Percentiles rank a stretch among this genome's conserved stretches.
Evolutionary conservation across 208 protist genomes (phyloP).

Genomic region (Trypanosoma avium): DNA sequence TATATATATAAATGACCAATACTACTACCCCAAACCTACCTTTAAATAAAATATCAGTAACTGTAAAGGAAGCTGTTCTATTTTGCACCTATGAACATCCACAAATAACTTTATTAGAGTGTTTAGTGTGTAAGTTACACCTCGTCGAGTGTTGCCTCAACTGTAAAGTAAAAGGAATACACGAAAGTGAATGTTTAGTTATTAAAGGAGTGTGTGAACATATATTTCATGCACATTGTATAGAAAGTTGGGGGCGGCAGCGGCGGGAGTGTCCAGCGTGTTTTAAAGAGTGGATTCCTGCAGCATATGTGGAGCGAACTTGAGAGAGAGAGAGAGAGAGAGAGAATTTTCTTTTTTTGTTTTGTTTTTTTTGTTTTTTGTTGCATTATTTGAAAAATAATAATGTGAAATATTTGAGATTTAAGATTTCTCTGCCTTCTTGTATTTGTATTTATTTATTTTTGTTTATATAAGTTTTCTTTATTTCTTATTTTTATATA

Average conservation of each 20-base stretch:
- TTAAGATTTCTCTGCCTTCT: background rate
- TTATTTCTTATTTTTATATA: constrained; percentile 10
- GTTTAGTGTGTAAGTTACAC: constrained; percentile 27
- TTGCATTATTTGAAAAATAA: no score
- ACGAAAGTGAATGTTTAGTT: constrained; percentile 25
- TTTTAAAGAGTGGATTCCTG: constrained; percentile 46
- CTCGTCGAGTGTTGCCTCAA: constrained; percentile 19
- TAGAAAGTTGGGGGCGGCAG: constrained; percentile 54
- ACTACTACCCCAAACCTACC: no score
- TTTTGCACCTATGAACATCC: constrained; percentile 23
- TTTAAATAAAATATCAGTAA: constrained; percentile 13
- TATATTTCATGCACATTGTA: constrained; percentile 75
- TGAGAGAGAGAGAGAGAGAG: background rate
- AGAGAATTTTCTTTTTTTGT: background rate
- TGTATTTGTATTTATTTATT: constrained; percentile 1
- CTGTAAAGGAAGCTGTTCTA: constrained; percentile 18
- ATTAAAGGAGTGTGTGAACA: constrained; percentile 55
- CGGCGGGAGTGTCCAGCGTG: constrained; percentile 62
- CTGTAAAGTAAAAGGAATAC: background rate
- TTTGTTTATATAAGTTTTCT: background rate
- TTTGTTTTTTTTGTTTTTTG: background rate
- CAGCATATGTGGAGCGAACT: background rate
- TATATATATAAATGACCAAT: background rate
- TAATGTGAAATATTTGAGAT: no score
- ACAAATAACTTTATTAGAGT: constrained; percentile 11